Conservation (phyloP, 2,329 filamentous ascomycete genomes). For the Stromatinia cepivora region DNA sequence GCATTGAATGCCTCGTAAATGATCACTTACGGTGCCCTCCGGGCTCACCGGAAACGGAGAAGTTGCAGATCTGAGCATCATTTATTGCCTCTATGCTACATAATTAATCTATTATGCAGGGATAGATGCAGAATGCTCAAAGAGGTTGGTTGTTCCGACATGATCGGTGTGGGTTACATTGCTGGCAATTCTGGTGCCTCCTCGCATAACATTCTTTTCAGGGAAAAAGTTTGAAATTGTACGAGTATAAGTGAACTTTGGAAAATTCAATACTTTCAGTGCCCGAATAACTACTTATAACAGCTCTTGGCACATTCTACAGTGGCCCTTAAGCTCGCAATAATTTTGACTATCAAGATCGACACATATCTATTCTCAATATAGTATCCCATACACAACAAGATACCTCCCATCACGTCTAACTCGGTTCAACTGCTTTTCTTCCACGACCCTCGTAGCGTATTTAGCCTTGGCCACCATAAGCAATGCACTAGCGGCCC, state of each 20-base stretch:
- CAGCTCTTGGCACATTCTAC: background rate
- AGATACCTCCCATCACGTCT: background rate
- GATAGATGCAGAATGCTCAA: background rate
- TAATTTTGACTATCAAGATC: background rate
- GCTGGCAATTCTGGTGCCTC: background rate
- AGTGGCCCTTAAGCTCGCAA: background rate
- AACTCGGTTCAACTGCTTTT: background rate
- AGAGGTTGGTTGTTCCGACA: background rate
- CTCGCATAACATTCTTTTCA: background rate
- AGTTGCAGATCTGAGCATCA: background rate
- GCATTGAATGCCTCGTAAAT: background rate
- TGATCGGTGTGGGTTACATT: background rate
- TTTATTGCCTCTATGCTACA: background rate
- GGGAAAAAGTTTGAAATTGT: background rate
- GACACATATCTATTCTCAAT: background rate
- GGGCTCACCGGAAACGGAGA: background rate
- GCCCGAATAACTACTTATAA: background rate
- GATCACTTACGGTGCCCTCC: background rate
- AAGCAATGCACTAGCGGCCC: background rate
- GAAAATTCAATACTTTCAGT: background rate
- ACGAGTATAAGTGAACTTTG: background rate
- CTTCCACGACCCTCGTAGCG: background rate
- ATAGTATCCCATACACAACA: background rate
- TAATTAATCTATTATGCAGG: background rate
- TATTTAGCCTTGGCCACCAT: background rate